Evolutionary conservation across 2,329 filamentous ascomycete genomes (phyloP), one percentile per base, ranked within the genome.

Genomic region (Dactylellina cionopaga): DNA sequence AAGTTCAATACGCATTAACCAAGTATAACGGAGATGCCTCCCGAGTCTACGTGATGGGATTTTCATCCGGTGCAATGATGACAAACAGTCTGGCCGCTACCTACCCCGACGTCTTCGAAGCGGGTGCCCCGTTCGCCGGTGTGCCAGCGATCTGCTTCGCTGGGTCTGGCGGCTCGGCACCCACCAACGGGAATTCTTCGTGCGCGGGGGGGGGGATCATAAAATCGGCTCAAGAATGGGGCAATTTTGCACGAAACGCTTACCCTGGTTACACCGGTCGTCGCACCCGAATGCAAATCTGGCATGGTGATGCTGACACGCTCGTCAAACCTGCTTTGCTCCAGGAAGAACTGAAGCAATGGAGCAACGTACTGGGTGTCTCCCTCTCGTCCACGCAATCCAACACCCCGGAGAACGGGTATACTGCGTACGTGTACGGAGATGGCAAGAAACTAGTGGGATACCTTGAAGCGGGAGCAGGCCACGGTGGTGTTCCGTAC

Each of bases 51-150:
- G 77, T 78, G 19, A 78, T 78, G 1, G 79, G 79, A 2, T 60
- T 78, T 2, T 79, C 78, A 6, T 79, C 78, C 0, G 79, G 79
- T 3, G 79, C 78, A 2, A 79, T 80, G 78, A 79, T 80, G 78
- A 78, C 0, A 81, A 84, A 84, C 72, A 82, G 84, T 74, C 77
- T 85, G 37, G 80, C 81, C 0, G 83, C 81, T 1, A 79, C 81
- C 0, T 85, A 85, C 75, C 83, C 83, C 0, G 83, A 84, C 19
- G 70, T 85, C 25, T 84, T 85, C 74, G 79, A 79, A 0, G 83
- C 82, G 0, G 83, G 79, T 1, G 80, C 81, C 5, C 81, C 78
- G 10, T 84, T 82, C 77, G 80, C 82, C 0, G 83, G 83, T 13
- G 81, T 82, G 0, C 79, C 83, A 0, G 81, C 82, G 0, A 83